Evolutionary conservation across 2,329 filamentous ascomycete species (phyloP).

Genomic region (Fulvia fulva): DNA sequence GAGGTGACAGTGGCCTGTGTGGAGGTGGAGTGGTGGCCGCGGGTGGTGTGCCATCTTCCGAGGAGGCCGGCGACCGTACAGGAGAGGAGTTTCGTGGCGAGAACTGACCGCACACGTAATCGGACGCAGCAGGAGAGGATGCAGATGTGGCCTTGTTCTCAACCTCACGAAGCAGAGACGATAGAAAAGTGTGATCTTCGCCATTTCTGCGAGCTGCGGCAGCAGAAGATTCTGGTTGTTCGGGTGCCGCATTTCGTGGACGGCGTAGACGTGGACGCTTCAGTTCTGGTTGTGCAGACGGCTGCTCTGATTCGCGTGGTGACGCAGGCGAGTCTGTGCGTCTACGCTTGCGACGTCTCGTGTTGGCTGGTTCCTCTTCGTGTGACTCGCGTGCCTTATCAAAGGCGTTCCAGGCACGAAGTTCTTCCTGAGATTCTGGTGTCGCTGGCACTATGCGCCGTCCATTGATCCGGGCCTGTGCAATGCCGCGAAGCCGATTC

Average conservation of each 20-base stretch:
- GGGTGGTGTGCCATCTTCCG: constrained; percentile 65
- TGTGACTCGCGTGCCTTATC: constrained; percentile 71
- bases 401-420: constrained; percentile 83
- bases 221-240: constrained; percentile 37
- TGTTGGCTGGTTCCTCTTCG: constrained; percentile 42
- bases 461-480: constrained; percentile 50
- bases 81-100: constrained; percentile 57
- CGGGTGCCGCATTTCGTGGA: constrained; percentile 47
- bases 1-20: constrained; percentile 61
- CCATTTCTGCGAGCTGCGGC: constrained; percentile 32
- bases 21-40: constrained; percentile 66
- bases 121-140: constrained; percentile 31
- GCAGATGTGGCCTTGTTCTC: constrained; percentile 52
- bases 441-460: constrained; percentile 39
- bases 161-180: constrained; percentile 82
- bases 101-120: constrained; percentile 31
- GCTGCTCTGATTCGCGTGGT: constrained; percentile 55
- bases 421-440: constrained; percentile 73
- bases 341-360: constrained; percentile 64
- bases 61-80: constrained; percentile 60
- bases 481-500: constrained; percentile 50
- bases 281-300: constrained; percentile 65
- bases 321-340: constrained; percentile 70
- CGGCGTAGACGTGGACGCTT: constrained; percentile 67
- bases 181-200: constrained; percentile 72